phyloP scores from a whole-genome alignment of 2,329 filamentous ascomycete genomes.

The Pseudogymnoascus sp. region DNA sequence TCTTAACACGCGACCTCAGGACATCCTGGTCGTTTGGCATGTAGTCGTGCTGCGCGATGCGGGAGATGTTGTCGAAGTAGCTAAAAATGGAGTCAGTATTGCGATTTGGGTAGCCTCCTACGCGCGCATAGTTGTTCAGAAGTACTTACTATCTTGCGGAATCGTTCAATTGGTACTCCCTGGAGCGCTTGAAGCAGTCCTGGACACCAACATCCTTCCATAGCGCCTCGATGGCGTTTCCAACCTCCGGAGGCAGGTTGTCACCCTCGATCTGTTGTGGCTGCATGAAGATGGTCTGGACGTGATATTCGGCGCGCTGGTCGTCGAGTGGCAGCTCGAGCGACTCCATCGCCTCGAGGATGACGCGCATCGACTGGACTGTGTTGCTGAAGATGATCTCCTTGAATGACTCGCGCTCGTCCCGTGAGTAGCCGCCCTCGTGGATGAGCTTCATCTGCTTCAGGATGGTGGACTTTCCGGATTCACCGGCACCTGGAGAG shows the following conservation, averaged over 20 bases:
- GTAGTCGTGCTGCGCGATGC: slow-evolving; percentile 68
- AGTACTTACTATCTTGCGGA: slow-evolving; percentile 79
- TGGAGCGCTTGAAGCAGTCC: slow-evolving; percentile 74
- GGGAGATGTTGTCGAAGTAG: slow-evolving; percentile 74
- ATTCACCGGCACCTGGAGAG: slow-evolving; percentile 67
- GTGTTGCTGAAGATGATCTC: slow-evolving; percentile 95
- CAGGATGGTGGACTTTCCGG: slow-evolving; percentile 86
- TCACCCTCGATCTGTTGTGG: slow-evolving; percentile 66
- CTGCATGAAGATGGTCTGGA: slow-evolving; percentile 32
- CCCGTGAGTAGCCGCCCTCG: slow-evolving; percentile 95
- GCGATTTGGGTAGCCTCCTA: not conserved
- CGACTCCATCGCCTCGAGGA: slow-evolving; percentile 85
- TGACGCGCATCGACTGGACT: slow-evolving; percentile 84
- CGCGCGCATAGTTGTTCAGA: too few species aligned
- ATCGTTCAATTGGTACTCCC: slow-evolving; percentile 89
- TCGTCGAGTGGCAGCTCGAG: slow-evolving; percentile 73
- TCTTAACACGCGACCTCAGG: slow-evolving; percentile 80
- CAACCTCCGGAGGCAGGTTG: slow-evolving; percentile 67
- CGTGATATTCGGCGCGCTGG: slow-evolving; percentile 31
- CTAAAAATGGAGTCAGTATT: slow-evolving; percentile 35
- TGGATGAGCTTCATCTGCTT: slow-evolving; percentile 99
- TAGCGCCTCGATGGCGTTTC: slow-evolving; percentile 71
- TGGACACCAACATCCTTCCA: slow-evolving; percentile 83
- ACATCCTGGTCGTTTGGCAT: slow-evolving; percentile 92
- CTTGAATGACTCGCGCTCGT: slow-evolving; percentile 90